phyloP scores from a whole-genome alignment of 2,329 filamentous ascomycete genomes.

The Ophiostoma ulmi region DNA sequence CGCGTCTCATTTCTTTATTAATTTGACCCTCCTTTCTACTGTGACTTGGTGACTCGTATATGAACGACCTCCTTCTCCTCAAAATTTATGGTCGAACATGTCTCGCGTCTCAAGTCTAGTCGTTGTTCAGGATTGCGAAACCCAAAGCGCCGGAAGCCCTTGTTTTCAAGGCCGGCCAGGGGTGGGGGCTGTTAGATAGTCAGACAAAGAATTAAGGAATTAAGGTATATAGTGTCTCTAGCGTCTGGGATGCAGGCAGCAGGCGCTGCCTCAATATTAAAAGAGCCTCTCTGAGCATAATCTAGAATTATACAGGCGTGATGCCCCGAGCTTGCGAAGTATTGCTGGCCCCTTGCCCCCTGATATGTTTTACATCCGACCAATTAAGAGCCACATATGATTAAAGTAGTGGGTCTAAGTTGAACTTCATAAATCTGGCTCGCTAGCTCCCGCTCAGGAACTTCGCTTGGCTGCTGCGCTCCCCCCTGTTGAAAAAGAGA shows the following conservation, averaged over 20 bases:
- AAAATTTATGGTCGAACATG: slow-evolving; percentile 22
- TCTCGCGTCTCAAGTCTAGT: slow-evolving; percentile 31
- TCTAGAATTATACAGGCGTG: background rate
- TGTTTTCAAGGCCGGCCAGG: slow-evolving; percentile 23
- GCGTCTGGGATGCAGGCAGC: too few relatives aligned
- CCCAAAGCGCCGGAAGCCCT: slow-evolving; percentile 34
- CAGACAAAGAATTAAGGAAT: slow-evolving; percentile 11
- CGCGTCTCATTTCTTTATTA: background rate
- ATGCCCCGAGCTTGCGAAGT: background rate
- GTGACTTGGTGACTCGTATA: background rate
- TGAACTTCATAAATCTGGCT: background rate
- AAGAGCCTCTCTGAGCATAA: background rate
- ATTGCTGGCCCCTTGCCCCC: background rate
- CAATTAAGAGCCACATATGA: background rate
- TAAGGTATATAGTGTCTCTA: background rate
- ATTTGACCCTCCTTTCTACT: background rate
- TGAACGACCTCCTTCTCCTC: slow-evolving; percentile 12
- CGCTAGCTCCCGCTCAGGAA: slow-evolving; percentile 19
- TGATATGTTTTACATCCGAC: background rate
- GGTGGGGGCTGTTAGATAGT: background rate
- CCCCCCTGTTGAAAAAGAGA: background rate
- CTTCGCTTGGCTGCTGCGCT: background rate
- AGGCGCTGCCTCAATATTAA: background rate
- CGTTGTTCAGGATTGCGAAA: slow-evolving; percentile 37
- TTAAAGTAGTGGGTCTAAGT: slow-evolving; percentile 17